Conservation (phyloP, 495 filamentous ascomycete species). For the Aspergillus conjunctus region DNA sequence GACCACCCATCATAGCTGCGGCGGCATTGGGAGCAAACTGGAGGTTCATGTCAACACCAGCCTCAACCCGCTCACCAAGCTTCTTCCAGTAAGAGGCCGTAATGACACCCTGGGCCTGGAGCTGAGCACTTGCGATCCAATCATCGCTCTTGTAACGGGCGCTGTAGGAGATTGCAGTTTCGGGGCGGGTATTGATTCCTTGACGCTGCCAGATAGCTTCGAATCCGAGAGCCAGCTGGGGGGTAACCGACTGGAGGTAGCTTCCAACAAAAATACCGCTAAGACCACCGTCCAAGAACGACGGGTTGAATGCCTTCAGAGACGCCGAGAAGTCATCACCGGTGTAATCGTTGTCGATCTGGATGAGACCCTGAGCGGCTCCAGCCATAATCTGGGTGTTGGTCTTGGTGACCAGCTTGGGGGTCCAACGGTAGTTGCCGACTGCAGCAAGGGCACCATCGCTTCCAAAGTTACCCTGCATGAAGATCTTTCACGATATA, state of each 20-base stretch:
- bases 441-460: slow-evolving; percentile 78
- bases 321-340: slow-evolving; percentile 90
- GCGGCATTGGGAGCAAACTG: slow-evolving; percentile 67
- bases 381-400: slow-evolving; percentile 76
- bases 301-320: slow-evolving; percentile 92
- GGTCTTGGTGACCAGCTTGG: slow-evolving; percentile 76
- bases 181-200: slow-evolving; percentile 74
- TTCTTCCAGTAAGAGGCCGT: slow-evolving; percentile 94
- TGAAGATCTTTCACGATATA: slow-evolving; percentile 67
- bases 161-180: slow-evolving; percentile 82
- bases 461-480: slow-evolving; percentile 94
- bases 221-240: slow-evolving; percentile 81
- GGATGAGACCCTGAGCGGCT: slow-evolving; percentile 70
- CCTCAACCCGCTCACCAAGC: slow-evolving; percentile 93
- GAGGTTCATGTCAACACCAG: slow-evolving; percentile 92
- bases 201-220: slow-evolving; percentile 92
- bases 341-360: slow-evolving; percentile 91
- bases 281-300: slow-evolving; percentile 81
- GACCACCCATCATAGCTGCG: slow-evolving; percentile 67
- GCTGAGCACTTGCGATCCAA: slow-evolving; percentile 86
- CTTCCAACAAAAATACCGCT: slow-evolving; percentile 94
- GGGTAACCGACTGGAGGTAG: slow-evolving; percentile 92
- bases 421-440: slow-evolving; percentile 86
- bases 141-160: slow-evolving; percentile 85
- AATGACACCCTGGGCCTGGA: slow-evolving; percentile 80